Evolutionary conservation across 106 monocot genomes (phyloP).

Genomic region (Phalaenopsis aphrodite): DNA sequence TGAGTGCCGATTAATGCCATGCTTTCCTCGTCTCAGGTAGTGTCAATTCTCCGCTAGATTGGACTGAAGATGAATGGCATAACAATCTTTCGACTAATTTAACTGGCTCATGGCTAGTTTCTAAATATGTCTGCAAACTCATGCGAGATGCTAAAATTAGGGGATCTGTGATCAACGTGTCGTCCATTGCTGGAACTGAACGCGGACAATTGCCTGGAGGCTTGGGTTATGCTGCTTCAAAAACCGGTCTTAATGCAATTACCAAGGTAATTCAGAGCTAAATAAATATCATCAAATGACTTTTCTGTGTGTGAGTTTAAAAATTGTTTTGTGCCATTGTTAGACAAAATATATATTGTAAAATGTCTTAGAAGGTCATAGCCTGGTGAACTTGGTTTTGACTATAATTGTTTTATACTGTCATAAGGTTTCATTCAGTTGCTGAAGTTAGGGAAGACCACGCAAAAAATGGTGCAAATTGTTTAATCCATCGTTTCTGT

Average conservation of each 20-base stretch:
- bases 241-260: conserved; percentile 40
- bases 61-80: conserved; percentile 66
- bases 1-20: neutral
- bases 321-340: neutral
- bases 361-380: neutral
- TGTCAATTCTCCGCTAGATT: conserved; percentile 50
- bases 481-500: no score
- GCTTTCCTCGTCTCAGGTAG: conserved; percentile 19
- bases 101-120: conserved; percentile 63
- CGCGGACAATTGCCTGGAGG: conserved; percentile 64
- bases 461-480: no score
- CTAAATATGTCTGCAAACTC: conserved; percentile 47
- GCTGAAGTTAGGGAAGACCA: no score
- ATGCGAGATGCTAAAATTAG: conserved; percentile 55
- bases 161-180: conserved; percentile 66
- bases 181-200: conserved; percentile 47
- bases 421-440: no score
- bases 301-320: neutral
- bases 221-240: conserved; percentile 47
- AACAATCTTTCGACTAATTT: conserved; percentile 38
- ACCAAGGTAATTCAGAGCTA: conserved; percentile 36
- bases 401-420: neutral
- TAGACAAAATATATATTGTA: neutral
- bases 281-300: neutral
- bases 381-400: neutral